These are phyloP conservation scores for Nidularia sp. DNA, from an alignment of 768 basidiomycete species.

Conservation along the genomic window DNA sequence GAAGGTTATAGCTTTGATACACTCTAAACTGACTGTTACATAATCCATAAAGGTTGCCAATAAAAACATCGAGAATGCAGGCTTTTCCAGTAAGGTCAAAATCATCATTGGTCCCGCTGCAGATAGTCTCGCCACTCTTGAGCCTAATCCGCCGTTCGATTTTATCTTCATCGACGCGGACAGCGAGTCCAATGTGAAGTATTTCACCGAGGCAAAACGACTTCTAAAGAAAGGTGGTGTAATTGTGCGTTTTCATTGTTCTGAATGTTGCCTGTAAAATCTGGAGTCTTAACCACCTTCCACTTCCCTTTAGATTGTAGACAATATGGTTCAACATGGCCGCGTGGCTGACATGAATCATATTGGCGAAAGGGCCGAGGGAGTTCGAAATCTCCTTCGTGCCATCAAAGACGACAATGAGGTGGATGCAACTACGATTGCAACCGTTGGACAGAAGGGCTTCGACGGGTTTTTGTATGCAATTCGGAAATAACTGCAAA, in stretches of 20 bases:
- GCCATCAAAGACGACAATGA: slow-evolving; percentile 44
- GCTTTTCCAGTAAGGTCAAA: slow-evolving; percentile 42
- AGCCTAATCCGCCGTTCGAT: slow-evolving; percentile 52
- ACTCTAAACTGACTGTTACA: not conserved
- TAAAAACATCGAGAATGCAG: slow-evolving; percentile 53
- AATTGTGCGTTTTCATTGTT: slow-evolving; percentile 38
- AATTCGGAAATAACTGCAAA: too few species aligned
- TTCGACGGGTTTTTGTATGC: slow-evolving; percentile 54
- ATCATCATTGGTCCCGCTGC: slow-evolving; percentile 49
- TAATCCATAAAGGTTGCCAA: slow-evolving; percentile 40
- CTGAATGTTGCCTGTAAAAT: slow-evolving; percentile 9
- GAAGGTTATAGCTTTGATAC: too few species aligned
- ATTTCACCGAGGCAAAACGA: slow-evolving; percentile 59
- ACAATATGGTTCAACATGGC: slow-evolving; percentile 55
- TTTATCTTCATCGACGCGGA: slow-evolving; percentile 73
- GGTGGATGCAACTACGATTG: slow-evolving; percentile 47
- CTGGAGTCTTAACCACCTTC: too few species aligned
- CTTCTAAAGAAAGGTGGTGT: slow-evolving; percentile 56
- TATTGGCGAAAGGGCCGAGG: slow-evolving; percentile 31
- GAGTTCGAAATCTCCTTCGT: slow-evolving; percentile 41
- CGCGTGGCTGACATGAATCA: slow-evolving; percentile 36
- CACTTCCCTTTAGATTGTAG: slow-evolving; percentile 35
- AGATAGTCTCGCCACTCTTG: slow-evolving; percentile 43
- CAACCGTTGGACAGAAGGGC: slow-evolving; percentile 48
- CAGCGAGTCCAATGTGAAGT: slow-evolving; percentile 49